A percentile compares a stretch with the other conserved stretches of the same genome.
Conservation (phyloP, 768 basidiomycete genomes). For the Tricholoma matsutake region DNA sequence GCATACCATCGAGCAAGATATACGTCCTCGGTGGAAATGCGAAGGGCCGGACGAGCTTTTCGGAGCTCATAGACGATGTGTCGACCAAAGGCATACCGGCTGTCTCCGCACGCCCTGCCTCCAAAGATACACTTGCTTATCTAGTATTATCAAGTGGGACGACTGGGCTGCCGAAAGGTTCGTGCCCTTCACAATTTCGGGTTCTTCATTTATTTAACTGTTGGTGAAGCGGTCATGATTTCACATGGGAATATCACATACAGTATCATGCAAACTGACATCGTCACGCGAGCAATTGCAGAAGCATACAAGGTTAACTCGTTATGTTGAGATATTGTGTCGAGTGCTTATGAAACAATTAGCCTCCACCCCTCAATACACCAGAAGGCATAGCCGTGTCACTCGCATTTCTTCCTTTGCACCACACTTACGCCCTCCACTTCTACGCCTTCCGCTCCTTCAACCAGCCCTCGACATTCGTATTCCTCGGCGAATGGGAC, state of each 20-base stretch:
- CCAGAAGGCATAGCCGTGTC: conserved; percentile 45
- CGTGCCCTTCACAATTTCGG: background rate
- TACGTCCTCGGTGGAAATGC: conserved; percentile 43
- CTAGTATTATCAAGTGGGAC: conserved; percentile 24
- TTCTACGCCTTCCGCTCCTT: conserved; percentile 47
- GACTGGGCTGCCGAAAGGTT: conserved; percentile 23
- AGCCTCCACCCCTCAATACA: conserved; percentile 36
- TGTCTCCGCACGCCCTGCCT: conserved; percentile 9
- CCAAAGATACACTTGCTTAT: conserved; percentile 21
- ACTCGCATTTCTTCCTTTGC: conserved; percentile 63
- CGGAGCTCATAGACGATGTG: conserved; percentile 36
- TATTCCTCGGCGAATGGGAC: conserved; percentile 62
- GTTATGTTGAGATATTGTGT: background rate
- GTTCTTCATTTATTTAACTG: background rate
- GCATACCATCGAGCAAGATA: conserved; percentile 39
- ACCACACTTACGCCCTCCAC: conserved; percentile 68
- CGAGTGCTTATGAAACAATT: background rate
- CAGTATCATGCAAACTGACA: conserved; percentile 37
- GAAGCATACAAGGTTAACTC: conserved; percentile 40
- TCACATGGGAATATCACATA: conserved; percentile 61
- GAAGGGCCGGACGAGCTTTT: conserved; percentile 40
- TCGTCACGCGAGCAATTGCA: conserved; percentile 24
- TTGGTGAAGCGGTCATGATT: conserved; percentile 58
- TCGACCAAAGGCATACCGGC: conserved; percentile 15
- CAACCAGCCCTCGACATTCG: conserved; percentile 40